Evolutionary conservation across 2,329 filamentous ascomycete species (phyloP), one percentile per base, ranked within the genome.

Genomic region (Ceratocystis variospora): DNA sequence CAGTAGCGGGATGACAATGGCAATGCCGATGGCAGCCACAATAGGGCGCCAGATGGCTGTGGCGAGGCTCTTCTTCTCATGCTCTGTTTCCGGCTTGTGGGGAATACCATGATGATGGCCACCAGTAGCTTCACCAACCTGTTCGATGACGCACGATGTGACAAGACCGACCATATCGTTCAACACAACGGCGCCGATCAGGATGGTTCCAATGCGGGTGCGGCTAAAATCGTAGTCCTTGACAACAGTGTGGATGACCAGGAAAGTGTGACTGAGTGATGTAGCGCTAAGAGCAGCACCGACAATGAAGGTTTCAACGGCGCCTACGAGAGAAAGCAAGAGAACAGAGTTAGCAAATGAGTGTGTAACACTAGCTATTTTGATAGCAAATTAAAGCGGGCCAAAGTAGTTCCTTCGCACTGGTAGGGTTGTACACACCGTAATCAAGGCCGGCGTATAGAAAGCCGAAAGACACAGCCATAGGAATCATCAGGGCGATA

Each of bases 111-210:
- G 70, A 25, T 70, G 28, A 10, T 66, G 64, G 5, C 66, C 67
- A 1, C 62, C 66, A n/a, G 69, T 62, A 17, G 71, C 67, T 15
- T 63, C 66, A 7, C 71, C 70, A 8, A 72, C 70, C 25, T 70
- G 69, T 64, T 70, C 69, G 55, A 71, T 72, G 17, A 72, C 69
- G 61, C 70, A 70, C 37, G 76, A 76, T 70, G 78, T 76, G 63
- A 79, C 75, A 10, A 79, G 74, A 2, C 77, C 77, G 1, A 75
- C 74, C 0, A 79, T 76, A 70, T 79, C 77, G 69, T 79, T 77
- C 45, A 79, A 77, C 25, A 79, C 75, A 8, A 77, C 78, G 0
- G 78, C 77, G 69, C 77, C 78, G 61, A 79, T 74, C 2, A 79
- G 74, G 0, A 79, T 73, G 10, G 76, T 75, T 19, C 78, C 77